These are phyloP conservation scores for Raffaelea albimanens DNA, from an alignment of 2,329 filamentous ascomycete species.

Conservation along the genomic window DNA sequence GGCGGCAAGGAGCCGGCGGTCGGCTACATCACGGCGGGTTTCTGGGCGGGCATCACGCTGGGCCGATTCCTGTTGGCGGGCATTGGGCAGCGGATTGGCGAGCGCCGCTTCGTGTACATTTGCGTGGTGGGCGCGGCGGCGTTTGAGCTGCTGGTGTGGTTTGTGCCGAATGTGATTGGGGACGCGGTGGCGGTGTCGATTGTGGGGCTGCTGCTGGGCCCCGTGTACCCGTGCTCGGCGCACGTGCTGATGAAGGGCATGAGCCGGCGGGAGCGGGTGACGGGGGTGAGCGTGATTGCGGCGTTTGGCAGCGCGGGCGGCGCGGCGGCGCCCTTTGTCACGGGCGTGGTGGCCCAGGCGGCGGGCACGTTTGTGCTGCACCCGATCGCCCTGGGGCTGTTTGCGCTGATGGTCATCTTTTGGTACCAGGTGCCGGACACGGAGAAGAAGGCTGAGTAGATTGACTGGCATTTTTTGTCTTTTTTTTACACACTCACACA, in stretches of 20 bases:
- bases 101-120: slow-evolving; percentile 57
- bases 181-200: slow-evolving; percentile 59
- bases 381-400: slow-evolving; percentile 59
- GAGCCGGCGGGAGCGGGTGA: slow-evolving; percentile 49
- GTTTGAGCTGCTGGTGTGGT: slow-evolving; percentile 72
- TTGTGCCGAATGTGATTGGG: slow-evolving; percentile 64
- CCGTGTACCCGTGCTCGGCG: slow-evolving; percentile 67
- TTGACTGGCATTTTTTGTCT: neutral
- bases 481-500: no score
- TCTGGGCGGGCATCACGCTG: slow-evolving; percentile 65
- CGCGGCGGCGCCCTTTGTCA: slow-evolving; percentile 56
- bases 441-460: slow-evolving; percentile 49
- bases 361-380: slow-evolving; percentile 54
- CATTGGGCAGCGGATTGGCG: slow-evolving; percentile 57
- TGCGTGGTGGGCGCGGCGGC: slow-evolving; percentile 51
- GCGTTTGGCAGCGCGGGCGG: slow-evolving; percentile 62
- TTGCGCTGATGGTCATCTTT: slow-evolving; percentile 53
- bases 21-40: slow-evolving; percentile 69
- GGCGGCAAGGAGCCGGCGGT: slow-evolving; percentile 60
- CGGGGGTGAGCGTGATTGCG: slow-evolving; percentile 57
- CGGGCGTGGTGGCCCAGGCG: slow-evolving; percentile 52
- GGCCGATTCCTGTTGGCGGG: slow-evolving; percentile 64
- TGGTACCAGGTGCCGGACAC: slow-evolving; percentile 52
- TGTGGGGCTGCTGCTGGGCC: slow-evolving; percentile 66
- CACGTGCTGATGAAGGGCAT: slow-evolving; percentile 54